These are phyloP conservation scores for Mortierella sp. DNA, from an alignment of 371 early-diverging fungal species.

Conservation along the genomic window DNA sequence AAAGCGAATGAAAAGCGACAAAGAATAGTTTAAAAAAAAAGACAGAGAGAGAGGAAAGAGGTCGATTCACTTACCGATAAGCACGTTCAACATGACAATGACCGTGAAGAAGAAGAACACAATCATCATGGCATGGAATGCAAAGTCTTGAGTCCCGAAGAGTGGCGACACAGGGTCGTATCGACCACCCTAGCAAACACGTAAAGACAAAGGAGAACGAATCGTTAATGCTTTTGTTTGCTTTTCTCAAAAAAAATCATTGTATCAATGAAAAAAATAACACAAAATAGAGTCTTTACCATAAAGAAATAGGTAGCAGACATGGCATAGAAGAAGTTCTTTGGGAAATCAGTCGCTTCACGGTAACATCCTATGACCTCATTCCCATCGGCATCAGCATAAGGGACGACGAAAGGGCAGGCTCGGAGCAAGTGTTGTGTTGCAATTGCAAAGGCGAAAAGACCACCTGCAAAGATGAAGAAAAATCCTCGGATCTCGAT, in stretches of 20 bases:
- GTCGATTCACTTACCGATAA: constrained; percentile 41
- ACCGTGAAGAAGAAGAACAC: constrained; percentile 46
- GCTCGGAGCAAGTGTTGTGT: constrained; percentile 28
- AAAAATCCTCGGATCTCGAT: constrained; percentile 37
- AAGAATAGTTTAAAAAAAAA: no score
- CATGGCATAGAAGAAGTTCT: constrained; percentile 24
- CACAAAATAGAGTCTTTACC: constrained; percentile 15
- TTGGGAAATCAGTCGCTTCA: background rate
- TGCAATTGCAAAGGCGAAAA: constrained; percentile 34
- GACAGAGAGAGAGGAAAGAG: no score
- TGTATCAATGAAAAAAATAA: background rate
- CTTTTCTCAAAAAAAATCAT: background rate
- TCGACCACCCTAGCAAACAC: constrained; percentile 29
- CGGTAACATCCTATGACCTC: background rate
- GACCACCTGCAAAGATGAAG: constrained; percentile 35
- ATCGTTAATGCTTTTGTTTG: background rate
- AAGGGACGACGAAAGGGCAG: constrained; percentile 3
- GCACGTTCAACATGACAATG: constrained; percentile 50
- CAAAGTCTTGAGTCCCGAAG: constrained; percentile 4
- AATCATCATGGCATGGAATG: constrained; percentile 44
- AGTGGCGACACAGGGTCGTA: constrained; percentile 33
- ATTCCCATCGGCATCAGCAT: background rate
- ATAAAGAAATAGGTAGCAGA: constrained; percentile 45
- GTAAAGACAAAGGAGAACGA: background rate
- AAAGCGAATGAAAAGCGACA: background rate